Percentiles rank a stretch among this genome's conserved stretches.
These are phyloP conservation scores for Leccinum boreale DNA, from an alignment of 768 basidiomycete species.

Conservation along the genomic window DNA sequence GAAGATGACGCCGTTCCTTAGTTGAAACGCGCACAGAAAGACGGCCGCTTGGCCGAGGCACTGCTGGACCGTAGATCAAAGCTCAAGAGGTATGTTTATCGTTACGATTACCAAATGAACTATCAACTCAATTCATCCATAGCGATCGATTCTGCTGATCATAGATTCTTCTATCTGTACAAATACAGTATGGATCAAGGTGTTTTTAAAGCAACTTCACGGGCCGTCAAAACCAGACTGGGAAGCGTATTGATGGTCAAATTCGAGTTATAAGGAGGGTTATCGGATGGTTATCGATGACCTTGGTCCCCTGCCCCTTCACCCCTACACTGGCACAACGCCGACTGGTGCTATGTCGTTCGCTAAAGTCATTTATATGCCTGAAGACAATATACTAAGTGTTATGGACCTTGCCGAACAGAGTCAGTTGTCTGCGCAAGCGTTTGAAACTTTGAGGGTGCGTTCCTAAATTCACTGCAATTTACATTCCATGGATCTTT, in stretches of 20 bases:
- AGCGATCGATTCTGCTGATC: slow-evolving; percentile 46
- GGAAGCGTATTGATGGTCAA: slow-evolving; percentile 3
- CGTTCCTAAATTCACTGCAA: neutral
- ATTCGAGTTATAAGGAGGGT: slow-evolving; percentile 4
- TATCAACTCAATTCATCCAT: slow-evolving; percentile 6
- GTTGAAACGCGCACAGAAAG: slow-evolving; percentile 76
- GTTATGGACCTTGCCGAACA: neutral
- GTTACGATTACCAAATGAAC: neutral
- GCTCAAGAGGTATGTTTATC: slow-evolving; percentile 65
- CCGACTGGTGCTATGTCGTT: slow-evolving; percentile 3
- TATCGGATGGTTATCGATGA: neutral
- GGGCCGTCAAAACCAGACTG: neutral
- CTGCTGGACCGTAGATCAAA: slow-evolving; percentile 78
- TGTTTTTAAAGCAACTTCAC: neutral
- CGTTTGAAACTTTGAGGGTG: slow-evolving; percentile 6
- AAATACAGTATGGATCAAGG: slow-evolving; percentile 8
- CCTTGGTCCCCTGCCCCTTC: neutral
- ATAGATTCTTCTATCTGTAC: slow-evolving; percentile 8
- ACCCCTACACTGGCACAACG: neutral
- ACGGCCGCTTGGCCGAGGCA: slow-evolving; percentile 78
- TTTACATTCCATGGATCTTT: neutral
- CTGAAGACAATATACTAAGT: neutral
- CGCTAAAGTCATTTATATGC: slow-evolving; percentile 8
- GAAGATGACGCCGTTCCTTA: slow-evolving; percentile 27
- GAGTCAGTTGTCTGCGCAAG: neutral